Conservation (phyloP, 2,329 filamentous ascomycete genomes). For the Alternaria sp. region DNA sequence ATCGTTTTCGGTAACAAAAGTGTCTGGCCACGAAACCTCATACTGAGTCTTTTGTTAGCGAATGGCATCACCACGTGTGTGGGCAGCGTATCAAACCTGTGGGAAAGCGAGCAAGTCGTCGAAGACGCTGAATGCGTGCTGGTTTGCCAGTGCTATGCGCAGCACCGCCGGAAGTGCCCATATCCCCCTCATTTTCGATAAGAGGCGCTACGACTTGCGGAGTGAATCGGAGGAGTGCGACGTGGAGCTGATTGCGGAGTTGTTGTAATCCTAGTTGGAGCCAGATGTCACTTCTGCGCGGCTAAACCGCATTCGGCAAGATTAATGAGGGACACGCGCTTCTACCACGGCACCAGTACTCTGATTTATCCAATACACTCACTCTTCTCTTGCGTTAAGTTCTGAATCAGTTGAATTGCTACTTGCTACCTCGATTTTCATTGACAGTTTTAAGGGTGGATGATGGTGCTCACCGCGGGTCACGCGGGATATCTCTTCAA, state of each 20-base stretch:
- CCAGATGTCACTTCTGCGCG: slow-evolving; percentile 43
- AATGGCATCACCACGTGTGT: not conserved
- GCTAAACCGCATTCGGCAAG: slow-evolving; percentile 23
- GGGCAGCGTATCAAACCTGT: slow-evolving; percentile 66
- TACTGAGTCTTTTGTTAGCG: slow-evolving; percentile 64
- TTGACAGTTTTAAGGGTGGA: no score
- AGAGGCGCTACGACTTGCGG: slow-evolving; percentile 5
- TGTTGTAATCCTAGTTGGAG: slow-evolving; percentile 35
- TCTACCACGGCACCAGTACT: not conserved
- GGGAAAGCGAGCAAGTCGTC: slow-evolving; percentile 88
- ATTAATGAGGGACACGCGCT: slow-evolving; percentile 6
- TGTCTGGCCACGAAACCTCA: slow-evolving; percentile 77
- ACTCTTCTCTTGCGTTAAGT: not conserved
- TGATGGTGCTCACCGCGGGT: no score
- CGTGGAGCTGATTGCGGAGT: slow-evolving; percentile 24
- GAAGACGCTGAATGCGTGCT: slow-evolving; percentile 79
- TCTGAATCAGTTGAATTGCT: no score
- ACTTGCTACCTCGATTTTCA: no score
- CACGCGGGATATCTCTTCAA: not conserved
- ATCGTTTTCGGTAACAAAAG: slow-evolving; percentile 74
- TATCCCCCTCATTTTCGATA: slow-evolving; percentile 53
- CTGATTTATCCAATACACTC: not conserved
- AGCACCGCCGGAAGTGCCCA: slow-evolving; percentile 59
- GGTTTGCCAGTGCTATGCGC: slow-evolving; percentile 61
- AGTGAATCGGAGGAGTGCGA: slow-evolving; percentile 14